Evolutionary conservation across 176 grass and related monocot genomes (phyloP), one percentile per base, ranked within the genome.

Genomic region (Tillandsia leiboldiana): DNA sequence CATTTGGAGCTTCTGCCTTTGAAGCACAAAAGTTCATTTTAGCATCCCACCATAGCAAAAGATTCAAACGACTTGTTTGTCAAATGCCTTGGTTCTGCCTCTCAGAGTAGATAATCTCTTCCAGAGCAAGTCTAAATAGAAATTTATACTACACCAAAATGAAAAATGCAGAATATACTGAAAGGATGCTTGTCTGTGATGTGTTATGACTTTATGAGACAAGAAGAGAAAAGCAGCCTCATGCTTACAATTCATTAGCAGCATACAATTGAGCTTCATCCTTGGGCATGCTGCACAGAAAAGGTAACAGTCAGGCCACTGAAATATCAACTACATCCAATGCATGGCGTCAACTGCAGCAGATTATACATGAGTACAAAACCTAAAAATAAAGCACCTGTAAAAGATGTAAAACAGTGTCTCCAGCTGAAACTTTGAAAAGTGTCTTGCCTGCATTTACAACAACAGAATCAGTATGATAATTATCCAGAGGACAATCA

Each of bases 361-460:
- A 52, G 13, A 49, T 48, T 49, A 48, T 48, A 68, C 9, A 42
- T 63, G 72, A 75, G 63, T 78, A 50, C 65, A 56, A 65, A 42
- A 42, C 33, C 33, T 42, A 42, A 42, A 42, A 52, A 15, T 67
- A 24, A 74, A 69, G 71, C 82, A 99, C 94, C 89, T 99, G 84
- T 99, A 99, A 73, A 99, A 99, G 72, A 93, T 90, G 79, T 88
- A 99, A 86, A 99, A 90, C 29, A 99, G 75, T 12, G 78, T 99
- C 49, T 59, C 10, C 17, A 66, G 65, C 68, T 86, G 86, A 67
- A 93, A 77, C 77, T 83, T 92, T 65, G 81, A 76, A 70, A 99
- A 99, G 82, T 83, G 79, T 65, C 70, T 63, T 69, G 70, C 72
- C 94, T 97, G 74, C 82, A 92, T n/a, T 65, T 70, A 83, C 52